Conservation (phyloP, 75 land plant species). For the Pinus tabuliformis region DNA sequence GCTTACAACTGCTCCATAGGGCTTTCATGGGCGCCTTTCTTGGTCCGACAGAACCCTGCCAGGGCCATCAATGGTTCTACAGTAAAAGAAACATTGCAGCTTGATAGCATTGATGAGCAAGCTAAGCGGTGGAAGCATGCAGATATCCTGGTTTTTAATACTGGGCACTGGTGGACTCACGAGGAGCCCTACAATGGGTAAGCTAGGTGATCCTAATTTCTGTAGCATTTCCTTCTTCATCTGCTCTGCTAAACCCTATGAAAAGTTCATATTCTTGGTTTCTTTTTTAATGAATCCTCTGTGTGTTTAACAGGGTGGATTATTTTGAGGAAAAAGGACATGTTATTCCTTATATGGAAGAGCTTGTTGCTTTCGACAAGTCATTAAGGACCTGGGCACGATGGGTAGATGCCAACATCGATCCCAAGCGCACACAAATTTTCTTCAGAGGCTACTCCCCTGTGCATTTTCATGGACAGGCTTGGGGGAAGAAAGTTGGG, state of each 20-base stretch:
- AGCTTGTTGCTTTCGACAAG: conserved; percentile 45
- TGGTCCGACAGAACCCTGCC: conserved; percentile 57
- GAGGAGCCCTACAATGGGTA: conserved; percentile 37
- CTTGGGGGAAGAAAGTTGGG: conserved; percentile 46
- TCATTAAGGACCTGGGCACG: conserved; percentile 62
- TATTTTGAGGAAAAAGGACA: conserved; percentile 2
- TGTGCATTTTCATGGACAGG: conserved; percentile 45
- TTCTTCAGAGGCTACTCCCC: conserved; percentile 33
- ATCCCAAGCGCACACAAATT: conserved; percentile 46
- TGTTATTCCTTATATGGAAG: conserved; percentile 36
- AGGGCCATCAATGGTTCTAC: conserved; percentile 29
- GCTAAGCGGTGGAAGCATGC: conserved; percentile 50
- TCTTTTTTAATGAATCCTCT: neutral
- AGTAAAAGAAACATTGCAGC: conserved; percentile 48
- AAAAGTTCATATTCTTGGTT: too few relatives aligned
- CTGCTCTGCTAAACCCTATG: conserved; percentile 17
- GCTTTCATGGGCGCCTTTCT: conserved; percentile 72
- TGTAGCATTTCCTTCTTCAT: neutral
- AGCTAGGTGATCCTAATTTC: conserved; percentile 17
- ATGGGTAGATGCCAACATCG: conserved; percentile 61
- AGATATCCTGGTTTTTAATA: conserved; percentile 62
- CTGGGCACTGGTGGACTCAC: conserved; percentile 74
- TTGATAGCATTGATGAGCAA: conserved; percentile 47
- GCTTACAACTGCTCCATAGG: conserved; percentile 67
- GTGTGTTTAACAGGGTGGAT: conserved; percentile 14